These are phyloP conservation scores for Ampelomyces quisqualis DNA, from an alignment of 2,329 filamentous ascomycete genomes.

Conservation along the genomic window DNA sequence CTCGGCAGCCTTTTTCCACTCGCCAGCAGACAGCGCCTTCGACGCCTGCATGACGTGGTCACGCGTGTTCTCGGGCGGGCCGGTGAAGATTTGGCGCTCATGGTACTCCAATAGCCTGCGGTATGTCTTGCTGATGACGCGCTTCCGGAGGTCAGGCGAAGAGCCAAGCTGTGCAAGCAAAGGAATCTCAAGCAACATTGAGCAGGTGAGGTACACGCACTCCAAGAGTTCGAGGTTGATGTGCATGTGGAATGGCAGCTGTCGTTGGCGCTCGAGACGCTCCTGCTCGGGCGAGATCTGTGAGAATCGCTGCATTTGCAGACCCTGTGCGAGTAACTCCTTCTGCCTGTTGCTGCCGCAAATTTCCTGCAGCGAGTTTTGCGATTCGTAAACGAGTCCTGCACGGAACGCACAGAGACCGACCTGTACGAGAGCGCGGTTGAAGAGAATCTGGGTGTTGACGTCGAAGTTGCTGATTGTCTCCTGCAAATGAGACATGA, in stretches of 20 bases:
- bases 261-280: slow-evolving; percentile 92
- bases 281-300: slow-evolving; percentile 98
- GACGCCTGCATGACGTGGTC: slow-evolving; percentile 99
- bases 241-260: slow-evolving; percentile 99
- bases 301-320: slow-evolving; percentile 96
- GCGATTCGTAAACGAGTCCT: slow-evolving; percentile 93
- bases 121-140: slow-evolving; percentile 99
- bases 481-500: slow-evolving; percentile 99
- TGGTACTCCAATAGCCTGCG: slow-evolving; percentile 99
- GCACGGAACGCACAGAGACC: slow-evolving; percentile 98
- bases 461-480: slow-evolving; percentile 96
- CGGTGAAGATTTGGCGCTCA: slow-evolving; percentile 98
- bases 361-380: slow-evolving; percentile 96
- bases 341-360: slow-evolving; percentile 97
- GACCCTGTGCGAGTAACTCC: slow-evolving; percentile 94
- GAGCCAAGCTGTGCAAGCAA: slow-evolving; percentile 95
- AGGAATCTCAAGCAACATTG: slow-evolving; percentile 98
- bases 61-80: slow-evolving; percentile 95
- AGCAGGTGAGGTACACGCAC: slow-evolving; percentile 97
- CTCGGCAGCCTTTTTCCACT: slow-evolving; percentile 95
- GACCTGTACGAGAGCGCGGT: slow-evolving; percentile 95
- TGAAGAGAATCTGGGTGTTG: slow-evolving; percentile 96
- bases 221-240: slow-evolving; percentile 98
- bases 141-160: slow-evolving; percentile 94
- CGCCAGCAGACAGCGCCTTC: slow-evolving; percentile 91